Conservation (phyloP, 1,284 basidiomycete species). For the Pterula multifida region DNA sequence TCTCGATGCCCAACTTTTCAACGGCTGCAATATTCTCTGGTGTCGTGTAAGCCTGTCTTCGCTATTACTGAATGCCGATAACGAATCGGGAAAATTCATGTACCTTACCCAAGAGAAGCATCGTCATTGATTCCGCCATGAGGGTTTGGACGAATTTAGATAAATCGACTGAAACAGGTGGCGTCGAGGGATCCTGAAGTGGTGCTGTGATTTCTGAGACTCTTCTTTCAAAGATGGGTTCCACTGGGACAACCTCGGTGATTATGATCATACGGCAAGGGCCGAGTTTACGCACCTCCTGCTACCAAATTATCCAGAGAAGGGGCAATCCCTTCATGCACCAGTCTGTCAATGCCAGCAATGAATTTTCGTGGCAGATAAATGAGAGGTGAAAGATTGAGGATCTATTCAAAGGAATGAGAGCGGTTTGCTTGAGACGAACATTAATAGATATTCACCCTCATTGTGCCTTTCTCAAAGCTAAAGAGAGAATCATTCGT, state of each 20-base stretch:
- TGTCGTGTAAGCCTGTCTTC: slow-evolving; percentile 15
- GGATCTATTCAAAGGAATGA: slow-evolving; percentile 2
- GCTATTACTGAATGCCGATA: not conserved
- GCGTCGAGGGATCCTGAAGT: not conserved
- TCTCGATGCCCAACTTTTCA: slow-evolving; percentile 19
- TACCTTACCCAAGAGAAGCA: slow-evolving; percentile 21
- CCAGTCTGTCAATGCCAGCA: slow-evolving; percentile 12
- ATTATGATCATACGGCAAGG: not conserved
- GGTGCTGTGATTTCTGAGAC: not conserved
- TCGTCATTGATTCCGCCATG: slow-evolving; percentile 17
- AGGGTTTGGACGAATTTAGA: not conserved
- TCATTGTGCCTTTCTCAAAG: slow-evolving; percentile 22
- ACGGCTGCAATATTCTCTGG: slow-evolving; percentile 15
- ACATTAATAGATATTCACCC: slow-evolving; percentile 10
- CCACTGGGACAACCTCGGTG: slow-evolving; percentile 1
- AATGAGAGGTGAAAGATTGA: slow-evolving; percentile 11
- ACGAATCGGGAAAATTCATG: not conserved
- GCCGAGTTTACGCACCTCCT: slow-evolving; percentile 7
- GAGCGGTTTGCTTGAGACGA: not conserved
- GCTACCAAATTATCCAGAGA: slow-evolving; percentile 10
- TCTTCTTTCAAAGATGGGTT: slow-evolving; percentile 5
- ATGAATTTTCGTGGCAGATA: slow-evolving; percentile 12
- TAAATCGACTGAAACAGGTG: not conserved
- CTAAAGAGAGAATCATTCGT: slow-evolving; percentile 20
- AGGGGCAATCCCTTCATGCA: slow-evolving; percentile 12